These are phyloP conservation scores for Albugo candida DNA, from an alignment of 352 stramenopile species.

Conservation along the genomic window DNA sequence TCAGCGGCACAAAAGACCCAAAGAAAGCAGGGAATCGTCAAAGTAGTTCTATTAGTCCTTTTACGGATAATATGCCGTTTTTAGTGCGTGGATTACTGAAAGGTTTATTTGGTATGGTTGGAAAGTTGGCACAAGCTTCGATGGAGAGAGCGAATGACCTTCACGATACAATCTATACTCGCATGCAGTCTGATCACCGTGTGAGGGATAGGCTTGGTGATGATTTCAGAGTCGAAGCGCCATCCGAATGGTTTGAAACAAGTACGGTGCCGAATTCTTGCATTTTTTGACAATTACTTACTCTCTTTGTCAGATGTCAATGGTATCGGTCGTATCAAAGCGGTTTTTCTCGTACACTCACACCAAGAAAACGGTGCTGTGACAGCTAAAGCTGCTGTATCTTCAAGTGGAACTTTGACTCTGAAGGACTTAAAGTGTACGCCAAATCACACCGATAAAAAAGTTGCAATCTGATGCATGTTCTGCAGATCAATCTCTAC, in stretches of 20 bases:
- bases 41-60: constrained; percentile 14
- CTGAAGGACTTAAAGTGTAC: constrained; percentile 47
- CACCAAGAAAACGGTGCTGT: constrained; percentile 19
- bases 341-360: constrained; percentile 33
- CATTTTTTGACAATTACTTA: background rate
- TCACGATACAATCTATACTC: constrained; percentile 25
- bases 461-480: background rate
- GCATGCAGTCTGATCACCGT: constrained; percentile 26
- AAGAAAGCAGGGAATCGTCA: constrained; percentile 23
- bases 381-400: constrained; percentile 30
- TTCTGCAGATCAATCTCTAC: constrained; percentile 25
- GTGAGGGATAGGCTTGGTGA: constrained; percentile 28
- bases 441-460: constrained; percentile 2
- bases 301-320: constrained; percentile 30
- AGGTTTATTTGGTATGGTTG: background rate
- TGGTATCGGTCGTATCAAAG: constrained; percentile 33
- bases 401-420: constrained; percentile 15
- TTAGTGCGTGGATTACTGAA: background rate
- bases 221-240: constrained; percentile 25
- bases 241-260: constrained; percentile 53
- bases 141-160: constrained; percentile 12
- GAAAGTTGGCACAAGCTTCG: background rate
- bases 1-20: constrained; percentile 15
- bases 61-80: constrained; percentile 1
- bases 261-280: constrained; percentile 15